phyloP scores from a whole-genome alignment of 768 basidiomycete genomes.

The Lentinus brumalis region DNA sequence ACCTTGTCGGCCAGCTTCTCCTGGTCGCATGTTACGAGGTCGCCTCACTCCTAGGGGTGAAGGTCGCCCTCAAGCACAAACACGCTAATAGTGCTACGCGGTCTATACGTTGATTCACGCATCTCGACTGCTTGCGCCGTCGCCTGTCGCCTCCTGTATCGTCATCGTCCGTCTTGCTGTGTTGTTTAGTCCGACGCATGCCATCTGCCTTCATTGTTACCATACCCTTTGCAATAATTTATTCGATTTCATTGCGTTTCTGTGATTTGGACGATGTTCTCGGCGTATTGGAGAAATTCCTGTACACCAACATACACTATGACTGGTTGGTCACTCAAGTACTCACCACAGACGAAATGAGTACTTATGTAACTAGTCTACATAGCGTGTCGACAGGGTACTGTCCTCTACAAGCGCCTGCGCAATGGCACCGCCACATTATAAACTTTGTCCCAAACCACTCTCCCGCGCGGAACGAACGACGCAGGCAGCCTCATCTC shows the following conservation, averaged over 20 bases:
- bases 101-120: background rate
- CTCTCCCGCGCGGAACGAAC: no score
- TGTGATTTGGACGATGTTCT: background rate
- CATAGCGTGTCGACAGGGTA: no score
- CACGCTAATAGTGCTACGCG: background rate
- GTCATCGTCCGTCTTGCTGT: background rate
- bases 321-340: no score
- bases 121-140: background rate
- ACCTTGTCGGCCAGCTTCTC: slow-evolving; percentile 79
- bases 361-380: no score
- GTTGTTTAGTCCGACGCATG: background rate
- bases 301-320: no score
- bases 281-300: no score
- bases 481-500: no score
- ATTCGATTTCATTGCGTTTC: background rate
- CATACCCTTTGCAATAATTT: background rate
- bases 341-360: no score
- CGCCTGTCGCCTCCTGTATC: background rate
- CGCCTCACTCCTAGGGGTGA: slow-evolving; percentile 48
- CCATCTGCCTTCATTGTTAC: background rate
- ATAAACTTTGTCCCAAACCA: no score
- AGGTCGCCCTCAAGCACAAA: slow-evolving; percentile 27
- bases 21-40: slow-evolving; percentile 77
- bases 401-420: no score
- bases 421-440: no score